These are phyloP conservation scores for Cyclotella atomus DNA, from an alignment of 108 stramenopile species.

Conservation along the genomic window DNA sequence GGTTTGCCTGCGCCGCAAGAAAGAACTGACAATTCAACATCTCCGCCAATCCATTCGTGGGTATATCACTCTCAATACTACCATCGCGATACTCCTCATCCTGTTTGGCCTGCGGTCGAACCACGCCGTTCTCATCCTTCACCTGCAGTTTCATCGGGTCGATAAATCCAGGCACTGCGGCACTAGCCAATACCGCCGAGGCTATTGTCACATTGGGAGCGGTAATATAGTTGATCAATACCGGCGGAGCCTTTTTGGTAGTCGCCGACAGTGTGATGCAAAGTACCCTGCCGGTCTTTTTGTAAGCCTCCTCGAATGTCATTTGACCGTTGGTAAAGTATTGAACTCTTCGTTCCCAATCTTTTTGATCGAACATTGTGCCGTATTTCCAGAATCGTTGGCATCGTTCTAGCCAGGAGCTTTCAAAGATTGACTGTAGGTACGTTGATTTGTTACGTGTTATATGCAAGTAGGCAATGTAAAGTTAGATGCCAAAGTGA, in stretches of 20 bases:
- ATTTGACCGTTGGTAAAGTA: conserved; percentile 86
- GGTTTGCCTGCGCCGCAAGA: conserved; percentile 91
- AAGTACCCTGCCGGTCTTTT: conserved; percentile 93
- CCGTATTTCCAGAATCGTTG: conserved; percentile 58
- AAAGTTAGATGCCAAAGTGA: neutral
- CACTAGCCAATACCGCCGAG: conserved; percentile 87
- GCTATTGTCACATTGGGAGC: conserved; percentile 95
- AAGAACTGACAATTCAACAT: conserved; percentile 96
- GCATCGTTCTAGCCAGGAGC: conserved; percentile 70
- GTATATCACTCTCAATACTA: conserved; percentile 27
- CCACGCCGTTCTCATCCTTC: conserved; percentile 85
- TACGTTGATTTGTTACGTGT: too few relatives aligned
- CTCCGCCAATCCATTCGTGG: conserved; percentile 31
- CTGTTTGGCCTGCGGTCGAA: conserved; percentile 51
- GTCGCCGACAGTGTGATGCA: conserved; percentile 96
- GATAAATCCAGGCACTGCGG: conserved; percentile 96
- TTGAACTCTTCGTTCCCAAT: conserved; percentile 71
- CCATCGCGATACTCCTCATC: conserved; percentile 45
- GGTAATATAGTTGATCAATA: conserved; percentile 94
- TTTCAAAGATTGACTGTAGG: conserved; percentile 60
- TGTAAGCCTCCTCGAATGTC: conserved; percentile 98
- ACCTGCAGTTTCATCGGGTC: conserved; percentile 78
- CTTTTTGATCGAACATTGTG: conserved; percentile 72
- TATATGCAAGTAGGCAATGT: too few relatives aligned
- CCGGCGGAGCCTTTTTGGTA: conserved; percentile 90